These are phyloP conservation scores for Colletotrichum australisinense DNA, from an alignment of 2,329 filamentous ascomycete species.

Conservation along the genomic window DNA sequence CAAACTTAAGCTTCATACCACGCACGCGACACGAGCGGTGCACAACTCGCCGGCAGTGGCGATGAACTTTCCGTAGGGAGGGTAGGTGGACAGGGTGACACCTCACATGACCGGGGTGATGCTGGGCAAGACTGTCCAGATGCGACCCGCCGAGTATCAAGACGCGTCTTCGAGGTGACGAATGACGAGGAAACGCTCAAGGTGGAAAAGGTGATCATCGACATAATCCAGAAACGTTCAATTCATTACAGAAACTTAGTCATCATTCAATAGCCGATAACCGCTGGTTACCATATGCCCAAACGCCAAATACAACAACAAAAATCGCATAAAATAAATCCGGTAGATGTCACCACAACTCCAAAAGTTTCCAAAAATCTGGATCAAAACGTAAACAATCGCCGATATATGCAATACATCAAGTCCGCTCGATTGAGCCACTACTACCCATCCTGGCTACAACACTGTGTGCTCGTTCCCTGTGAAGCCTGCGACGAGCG, in stretches of 20 bases:
- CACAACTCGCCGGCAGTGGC: background rate
- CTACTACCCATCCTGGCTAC: background rate
- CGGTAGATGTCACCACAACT: background rate
- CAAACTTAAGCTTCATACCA: background rate
- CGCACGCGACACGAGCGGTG: background rate
- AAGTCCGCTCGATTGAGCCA: background rate
- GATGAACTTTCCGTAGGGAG: background rate
- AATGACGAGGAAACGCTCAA: background rate
- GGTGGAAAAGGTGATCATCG: background rate
- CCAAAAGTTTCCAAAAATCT: background rate
- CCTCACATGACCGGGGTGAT: background rate
- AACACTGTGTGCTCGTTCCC: background rate
- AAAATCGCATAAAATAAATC: background rate
- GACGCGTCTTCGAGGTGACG: background rate
- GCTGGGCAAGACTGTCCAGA: background rate
- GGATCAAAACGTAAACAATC: background rate
- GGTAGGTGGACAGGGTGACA: background rate
- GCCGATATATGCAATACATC: slow-evolving; percentile 3
- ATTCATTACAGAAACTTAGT: slow-evolving; percentile 1
- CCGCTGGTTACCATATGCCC: slow-evolving; percentile 2
- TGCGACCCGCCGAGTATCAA: background rate
- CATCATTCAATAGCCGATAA: slow-evolving; percentile 6
- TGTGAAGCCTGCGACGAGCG: background rate
- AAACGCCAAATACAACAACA: slow-evolving; percentile 15
- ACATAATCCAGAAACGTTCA: background rate